A percentile compares a stretch with the other conserved stretches of the same genome.
Evolutionary conservation across 2,329 filamentous ascomycete species (phyloP).

Genomic region (Escovopsis weberi): DNA sequence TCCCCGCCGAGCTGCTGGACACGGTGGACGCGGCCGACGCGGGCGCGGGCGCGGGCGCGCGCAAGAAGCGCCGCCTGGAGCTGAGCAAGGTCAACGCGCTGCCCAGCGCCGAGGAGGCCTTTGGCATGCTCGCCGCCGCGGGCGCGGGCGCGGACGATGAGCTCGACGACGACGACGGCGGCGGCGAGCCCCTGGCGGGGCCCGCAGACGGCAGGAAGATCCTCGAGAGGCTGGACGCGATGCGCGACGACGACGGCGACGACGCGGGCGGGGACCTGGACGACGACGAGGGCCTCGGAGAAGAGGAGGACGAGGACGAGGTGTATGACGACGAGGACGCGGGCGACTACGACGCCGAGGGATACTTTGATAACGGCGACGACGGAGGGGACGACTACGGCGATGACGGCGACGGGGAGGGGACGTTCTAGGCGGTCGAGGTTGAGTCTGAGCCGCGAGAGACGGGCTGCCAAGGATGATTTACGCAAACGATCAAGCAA

Average conservation of each 20-base stretch:
- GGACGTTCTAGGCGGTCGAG: constrained; percentile 25
- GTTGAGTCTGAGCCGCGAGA: too few species aligned
- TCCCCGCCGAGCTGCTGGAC: constrained; percentile 40
- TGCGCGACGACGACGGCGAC: constrained; percentile 36
- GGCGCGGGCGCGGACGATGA: constrained; percentile 15
- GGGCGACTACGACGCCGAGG: constrained; percentile 46
- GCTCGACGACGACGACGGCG: too few species aligned
- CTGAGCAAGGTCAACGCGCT: constrained; percentile 32
- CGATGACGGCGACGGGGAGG: constrained; percentile 35
- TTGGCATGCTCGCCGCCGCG: constrained; percentile 21
- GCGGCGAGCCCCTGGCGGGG: constrained; percentile 8
- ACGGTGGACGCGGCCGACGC: constrained; percentile 29
- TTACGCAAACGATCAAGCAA: too few species aligned
- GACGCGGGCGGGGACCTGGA: constrained; percentile 31
- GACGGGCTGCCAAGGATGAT: too few species aligned
- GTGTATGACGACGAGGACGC: constrained; percentile 43
- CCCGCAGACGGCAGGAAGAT: constrained; percentile 21
- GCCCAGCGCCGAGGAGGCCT: constrained; percentile 36
- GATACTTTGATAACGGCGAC: constrained; percentile 44
- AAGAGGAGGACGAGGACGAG: constrained; percentile 34
- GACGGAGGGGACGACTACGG: constrained; percentile 38
- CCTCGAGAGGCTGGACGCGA: constrained; percentile 29
- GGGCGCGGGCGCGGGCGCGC: constrained; percentile 13
- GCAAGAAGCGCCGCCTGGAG: constrained; percentile 30
- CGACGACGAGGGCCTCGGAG: constrained; percentile 32